phyloP scores from a whole-genome alignment of 2,329 filamentous ascomycete genomes.

The Lasiodiplodia theobromae region DNA sequence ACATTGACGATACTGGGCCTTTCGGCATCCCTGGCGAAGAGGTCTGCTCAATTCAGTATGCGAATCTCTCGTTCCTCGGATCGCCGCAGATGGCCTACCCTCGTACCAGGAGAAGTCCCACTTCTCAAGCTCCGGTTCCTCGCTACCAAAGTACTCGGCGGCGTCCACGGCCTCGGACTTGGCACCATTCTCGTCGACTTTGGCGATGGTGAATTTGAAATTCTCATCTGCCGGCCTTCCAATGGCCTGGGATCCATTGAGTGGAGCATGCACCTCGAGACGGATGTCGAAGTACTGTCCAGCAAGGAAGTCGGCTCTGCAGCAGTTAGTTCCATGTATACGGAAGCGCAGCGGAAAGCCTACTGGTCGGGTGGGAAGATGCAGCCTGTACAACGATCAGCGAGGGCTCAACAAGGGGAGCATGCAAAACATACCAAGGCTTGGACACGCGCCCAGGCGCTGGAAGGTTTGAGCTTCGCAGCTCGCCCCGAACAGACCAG shows the following conservation, averaged over 20 bases:
- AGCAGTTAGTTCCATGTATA: not conserved
- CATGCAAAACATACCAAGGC: conserved; percentile 52
- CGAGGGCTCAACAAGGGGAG: not conserved
- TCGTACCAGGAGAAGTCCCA: conserved; percentile 89
- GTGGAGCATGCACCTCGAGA: conserved; percentile 80
- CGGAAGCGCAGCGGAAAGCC: conserved; percentile 33
- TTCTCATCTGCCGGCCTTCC: conserved; percentile 73
- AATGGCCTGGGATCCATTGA: conserved; percentile 80
- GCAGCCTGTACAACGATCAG: conserved; percentile 47
- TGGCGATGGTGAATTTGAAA: conserved; percentile 78
- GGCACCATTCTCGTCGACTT: conserved; percentile 60
- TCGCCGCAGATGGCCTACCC: conserved; percentile 49
- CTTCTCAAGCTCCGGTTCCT: conserved; percentile 76
- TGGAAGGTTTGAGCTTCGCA: conserved; percentile 60
- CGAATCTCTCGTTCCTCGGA: not conserved
- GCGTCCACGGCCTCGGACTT: conserved; percentile 60
- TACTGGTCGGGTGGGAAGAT: conserved; percentile 66
- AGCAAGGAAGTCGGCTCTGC: conserved; percentile 77
- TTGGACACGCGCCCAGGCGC: conserved; percentile 62
- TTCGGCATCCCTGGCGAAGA: conserved; percentile 76
- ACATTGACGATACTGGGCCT: conserved; percentile 79
- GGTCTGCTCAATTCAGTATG: conserved; percentile 53
- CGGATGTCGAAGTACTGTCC: conserved; percentile 86
- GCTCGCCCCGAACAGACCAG: conserved; percentile 31
- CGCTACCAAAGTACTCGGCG: conserved; percentile 71